phyloP scores from a whole-genome alignment of 805 yeast species.

The Blastobotrys robertii region DNA sequence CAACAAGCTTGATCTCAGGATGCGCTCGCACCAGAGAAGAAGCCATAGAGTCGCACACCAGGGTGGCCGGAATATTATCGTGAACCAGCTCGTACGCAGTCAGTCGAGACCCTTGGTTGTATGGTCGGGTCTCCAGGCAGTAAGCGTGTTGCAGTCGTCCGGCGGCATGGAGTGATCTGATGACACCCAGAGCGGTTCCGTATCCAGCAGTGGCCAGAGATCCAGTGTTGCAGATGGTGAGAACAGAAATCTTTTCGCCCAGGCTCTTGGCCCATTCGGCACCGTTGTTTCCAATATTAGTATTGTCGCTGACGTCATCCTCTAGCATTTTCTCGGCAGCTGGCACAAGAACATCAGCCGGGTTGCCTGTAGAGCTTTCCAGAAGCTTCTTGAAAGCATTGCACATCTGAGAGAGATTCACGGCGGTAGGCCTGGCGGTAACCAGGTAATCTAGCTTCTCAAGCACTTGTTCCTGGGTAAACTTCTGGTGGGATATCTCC shows the following conservation, averaged over 20 bases:
- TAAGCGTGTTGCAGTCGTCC: constrained; percentile 61
- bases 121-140: constrained; percentile 92
- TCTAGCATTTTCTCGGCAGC: constrained; percentile 45
- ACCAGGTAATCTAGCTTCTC: constrained; percentile 54
- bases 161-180: constrained; percentile 51
- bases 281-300: constrained; percentile 72
- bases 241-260: constrained; percentile 64
- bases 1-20: constrained; percentile 75
- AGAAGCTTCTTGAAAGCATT: constrained; percentile 33
- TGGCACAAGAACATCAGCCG: constrained; percentile 19
- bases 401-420: constrained; percentile 73
- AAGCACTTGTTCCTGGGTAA: constrained; percentile 21
- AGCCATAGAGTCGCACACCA: constrained; percentile 88
- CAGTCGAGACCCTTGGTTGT: constrained; percentile 89
- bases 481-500: constrained; percentile 35
- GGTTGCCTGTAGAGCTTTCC: constrained; percentile 17
- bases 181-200: constrained; percentile 92
- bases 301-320: constrained; percentile 72
- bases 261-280: constrained; percentile 43
- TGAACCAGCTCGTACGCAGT: constrained; percentile 85
- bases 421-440: constrained; percentile 90
- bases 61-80: constrained; percentile 78
- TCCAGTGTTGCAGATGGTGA: constrained; percentile 95
- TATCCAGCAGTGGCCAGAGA: constrained; percentile 95
- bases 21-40: constrained; percentile 52